Base-by-base conservation (phyloP, 805 yeast species). In the Geotrichum ghanense region DNA sequence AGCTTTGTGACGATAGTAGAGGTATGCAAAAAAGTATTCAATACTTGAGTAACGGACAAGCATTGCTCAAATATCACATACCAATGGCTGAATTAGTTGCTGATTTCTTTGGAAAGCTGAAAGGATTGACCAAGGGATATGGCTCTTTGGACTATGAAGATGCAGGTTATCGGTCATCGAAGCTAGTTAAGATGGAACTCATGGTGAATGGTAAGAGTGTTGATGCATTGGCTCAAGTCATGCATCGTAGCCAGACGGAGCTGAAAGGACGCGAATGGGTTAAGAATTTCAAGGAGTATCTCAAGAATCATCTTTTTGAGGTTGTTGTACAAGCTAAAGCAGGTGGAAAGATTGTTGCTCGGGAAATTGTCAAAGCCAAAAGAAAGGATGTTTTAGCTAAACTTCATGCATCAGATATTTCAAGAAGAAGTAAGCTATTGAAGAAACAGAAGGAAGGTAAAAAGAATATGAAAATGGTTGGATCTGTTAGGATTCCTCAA, bases 111-210 rank as follows among this genome's bases (percentile, higher is more conserved):
- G 97, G 97, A 1, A 86, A 84, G 60, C 70, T 90, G 49, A 90
- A 90, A 61, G 89, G 96, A 1, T 74, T 79, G 1, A 86, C 97
- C 0, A 78, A 79, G 58, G 98, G 98, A 1, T 90, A 85, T 64
- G 97, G 95, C 0, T 85, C 96, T 0, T 69, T 90, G 45, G 97
- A 90, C 65, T 90, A 90, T 58, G 97, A 92, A 56, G 97, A 90
- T 59, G 79, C 83, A 3, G 98, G 97, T 0, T 90, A 88, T 65
- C 73, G 69, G 53, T 74, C 76, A 26, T 78, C 94, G 1, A 88
- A 85, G 58, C 77, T 90, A 20, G 88, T 85, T 26, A 92, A 90
- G 59, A 67, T 90, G 67, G 97, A 90, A 60, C 70, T 92, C 41
- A 69, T 90, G 48, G 95, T 90, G 3, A 92, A 90, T 61, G 95